These are phyloP conservation scores for Mucor lusitanicus DNA, from an alignment of 371 early-diverging fungal genomes.

Conservation along the genomic window DNA sequence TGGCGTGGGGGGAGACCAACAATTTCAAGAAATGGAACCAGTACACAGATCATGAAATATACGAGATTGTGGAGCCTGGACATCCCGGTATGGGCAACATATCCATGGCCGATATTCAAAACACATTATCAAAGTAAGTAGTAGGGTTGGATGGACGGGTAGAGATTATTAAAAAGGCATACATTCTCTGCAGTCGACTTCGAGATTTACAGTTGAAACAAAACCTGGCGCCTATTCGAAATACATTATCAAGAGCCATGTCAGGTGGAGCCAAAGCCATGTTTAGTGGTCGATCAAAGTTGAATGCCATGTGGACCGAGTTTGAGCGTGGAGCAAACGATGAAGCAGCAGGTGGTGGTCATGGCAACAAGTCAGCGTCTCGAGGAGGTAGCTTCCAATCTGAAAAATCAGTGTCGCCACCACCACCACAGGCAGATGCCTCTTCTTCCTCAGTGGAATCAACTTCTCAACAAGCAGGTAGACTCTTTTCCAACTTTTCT, in stretches of 20 bases:
- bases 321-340: conserved; percentile 19
- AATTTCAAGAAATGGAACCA: conserved; percentile 74
- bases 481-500: conserved; percentile 57
- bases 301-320: conserved; percentile 60
- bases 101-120: conserved; percentile 63
- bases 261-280: conserved; percentile 54
- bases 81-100: conserved; percentile 71
- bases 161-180: too few relatives aligned
- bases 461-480: conserved; percentile 57
- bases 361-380: background rate
- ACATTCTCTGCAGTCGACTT: too few relatives aligned
- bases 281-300: conserved; percentile 50
- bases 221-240: conserved; percentile 60
- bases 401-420: background rate
- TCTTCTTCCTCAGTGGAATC: conserved; percentile 45
- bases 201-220: conserved; percentile 64
- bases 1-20: conserved; percentile 71
- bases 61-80: conserved; percentile 70
- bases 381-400: background rate
- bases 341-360: too few relatives aligned
- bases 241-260: conserved; percentile 64
- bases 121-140: conserved; percentile 61
- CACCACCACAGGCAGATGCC: conserved; percentile 12
- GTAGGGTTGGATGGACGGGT: too few relatives aligned
- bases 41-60: conserved; percentile 66